A percentile compares a stretch with the other conserved stretches of the same genome.
phyloP scores from a whole-genome alignment of 108 stramenopile species.

The Schizochytrium sp. region DNA sequence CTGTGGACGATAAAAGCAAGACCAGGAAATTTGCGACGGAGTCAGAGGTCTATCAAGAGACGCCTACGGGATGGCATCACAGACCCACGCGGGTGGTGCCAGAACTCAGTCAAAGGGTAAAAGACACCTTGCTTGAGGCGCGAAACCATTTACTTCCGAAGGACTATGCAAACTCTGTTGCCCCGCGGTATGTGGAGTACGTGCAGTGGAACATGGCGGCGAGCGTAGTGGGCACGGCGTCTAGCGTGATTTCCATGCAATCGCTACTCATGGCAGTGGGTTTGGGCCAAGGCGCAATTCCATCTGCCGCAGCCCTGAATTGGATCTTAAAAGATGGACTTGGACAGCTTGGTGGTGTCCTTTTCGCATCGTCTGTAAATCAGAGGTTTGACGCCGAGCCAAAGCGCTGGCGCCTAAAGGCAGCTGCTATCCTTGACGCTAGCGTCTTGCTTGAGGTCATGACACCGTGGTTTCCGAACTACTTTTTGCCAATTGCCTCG shows the following conservation, averaged over 20 bases:
- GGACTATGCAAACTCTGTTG: conserved; percentile 82
- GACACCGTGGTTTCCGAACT: conserved; percentile 81
- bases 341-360: conserved; percentile 91
- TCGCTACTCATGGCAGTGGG: conserved; percentile 89
- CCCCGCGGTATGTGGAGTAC: conserved; percentile 80
- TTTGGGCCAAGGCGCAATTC: conserved; percentile 86
- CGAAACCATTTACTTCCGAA: conserved; percentile 82
- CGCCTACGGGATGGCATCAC: no score
- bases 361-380: conserved; percentile 88
- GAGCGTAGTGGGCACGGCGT: conserved; percentile 81
- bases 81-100: no score
- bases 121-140: neutral
- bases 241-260: conserved; percentile 90
- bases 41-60: no score
- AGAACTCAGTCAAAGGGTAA: neutral
- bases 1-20: no score
- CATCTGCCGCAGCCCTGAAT: conserved; percentile 94
- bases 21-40: no score
- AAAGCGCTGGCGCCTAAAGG: conserved; percentile 89
- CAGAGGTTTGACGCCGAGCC: conserved; percentile 87
- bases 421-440: conserved; percentile 85
- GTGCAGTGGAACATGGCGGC: conserved; percentile 78
- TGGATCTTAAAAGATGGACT: conserved; percentile 98
- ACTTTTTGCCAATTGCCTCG: conserved; percentile 86
- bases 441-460: conserved; percentile 88